Percentiles rank a stretch among this genome's conserved stretches.
phyloP scores from a whole-genome alignment of 306 rosid species.

The Prunus campanulata region DNA sequence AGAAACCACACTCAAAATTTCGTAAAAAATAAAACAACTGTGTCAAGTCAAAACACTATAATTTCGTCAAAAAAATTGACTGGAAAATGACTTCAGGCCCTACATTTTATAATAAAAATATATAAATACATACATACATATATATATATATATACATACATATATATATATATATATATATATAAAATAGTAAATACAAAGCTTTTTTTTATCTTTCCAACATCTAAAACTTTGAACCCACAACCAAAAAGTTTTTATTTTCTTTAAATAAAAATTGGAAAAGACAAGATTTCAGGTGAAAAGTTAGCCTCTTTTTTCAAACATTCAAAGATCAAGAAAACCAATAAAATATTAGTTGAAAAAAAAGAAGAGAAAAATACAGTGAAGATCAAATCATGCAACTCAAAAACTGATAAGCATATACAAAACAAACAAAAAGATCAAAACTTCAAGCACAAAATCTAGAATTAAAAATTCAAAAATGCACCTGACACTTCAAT shows the following conservation, averaged over 20 bases:
- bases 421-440: not conserved
- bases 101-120: not conserved
- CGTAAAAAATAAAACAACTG: not conserved
- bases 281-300: not conserved
- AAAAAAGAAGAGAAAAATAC: not conserved
- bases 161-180: not conserved
- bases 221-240: not conserved
- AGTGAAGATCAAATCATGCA: constrained; percentile 13
- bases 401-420: not conserved
- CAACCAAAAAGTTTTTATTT: not conserved
- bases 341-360: not conserved
- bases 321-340: constrained; percentile 16
- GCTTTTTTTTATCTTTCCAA: not conserved
- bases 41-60: not conserved
- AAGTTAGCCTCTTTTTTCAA: not conserved
- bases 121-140: too few species aligned
- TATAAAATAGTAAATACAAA: not conserved
- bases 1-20: not conserved
- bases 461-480: not conserved
- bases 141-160: not conserved
- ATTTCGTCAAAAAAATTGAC: not conserved
- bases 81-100: not conserved
- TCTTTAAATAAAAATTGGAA: too few species aligned
- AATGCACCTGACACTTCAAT: constrained; percentile 34
- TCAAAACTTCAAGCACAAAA: not conserved